These are phyloP conservation scores for Trypanosoma cruzi DNA, from an alignment of 208 protist species.

Conservation along the genomic window DNA sequence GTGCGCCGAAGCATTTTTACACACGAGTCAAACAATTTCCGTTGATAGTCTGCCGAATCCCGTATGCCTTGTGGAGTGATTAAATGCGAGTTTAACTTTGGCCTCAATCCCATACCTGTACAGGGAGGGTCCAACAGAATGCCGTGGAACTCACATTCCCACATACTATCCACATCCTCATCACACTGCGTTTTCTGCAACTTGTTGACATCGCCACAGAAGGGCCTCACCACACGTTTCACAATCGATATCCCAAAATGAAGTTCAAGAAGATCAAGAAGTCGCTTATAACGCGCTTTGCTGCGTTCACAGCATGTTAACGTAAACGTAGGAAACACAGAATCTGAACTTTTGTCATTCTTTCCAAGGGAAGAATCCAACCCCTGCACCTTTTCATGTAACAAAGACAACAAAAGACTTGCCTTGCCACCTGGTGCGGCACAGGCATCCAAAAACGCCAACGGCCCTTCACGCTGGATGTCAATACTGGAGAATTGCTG, in stretches of 20 bases:
- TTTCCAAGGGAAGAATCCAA: constrained; percentile 15
- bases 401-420: constrained; percentile 70
- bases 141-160: constrained; percentile 45
- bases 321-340: constrained; percentile 3
- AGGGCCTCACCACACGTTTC: not conserved
- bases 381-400: constrained; percentile 35
- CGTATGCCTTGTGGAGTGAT: constrained; percentile 35
- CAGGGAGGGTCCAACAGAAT: constrained; percentile 90
- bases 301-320: constrained; percentile 63
- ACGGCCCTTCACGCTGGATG: constrained; percentile 5
- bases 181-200: constrained; percentile 1
- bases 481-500: not conserved
- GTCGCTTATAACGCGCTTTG: constrained; percentile 33
- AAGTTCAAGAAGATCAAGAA: constrained; percentile 36
- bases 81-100: constrained; percentile 54
- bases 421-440: constrained; percentile 95
- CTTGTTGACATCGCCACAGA: constrained; percentile 31
- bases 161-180: not conserved
- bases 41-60: constrained; percentile 69
- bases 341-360: not conserved
- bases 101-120: constrained; percentile 74
- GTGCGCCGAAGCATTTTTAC: constrained; percentile 36
- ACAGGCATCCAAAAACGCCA: constrained; percentile 88
- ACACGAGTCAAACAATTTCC: constrained; percentile 68
- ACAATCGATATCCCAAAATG: constrained; percentile 35